These are phyloP conservation scores for Tylopilus intermedius DNA, from an alignment of 768 basidiomycete genomes.

Conservation along the genomic window DNA sequence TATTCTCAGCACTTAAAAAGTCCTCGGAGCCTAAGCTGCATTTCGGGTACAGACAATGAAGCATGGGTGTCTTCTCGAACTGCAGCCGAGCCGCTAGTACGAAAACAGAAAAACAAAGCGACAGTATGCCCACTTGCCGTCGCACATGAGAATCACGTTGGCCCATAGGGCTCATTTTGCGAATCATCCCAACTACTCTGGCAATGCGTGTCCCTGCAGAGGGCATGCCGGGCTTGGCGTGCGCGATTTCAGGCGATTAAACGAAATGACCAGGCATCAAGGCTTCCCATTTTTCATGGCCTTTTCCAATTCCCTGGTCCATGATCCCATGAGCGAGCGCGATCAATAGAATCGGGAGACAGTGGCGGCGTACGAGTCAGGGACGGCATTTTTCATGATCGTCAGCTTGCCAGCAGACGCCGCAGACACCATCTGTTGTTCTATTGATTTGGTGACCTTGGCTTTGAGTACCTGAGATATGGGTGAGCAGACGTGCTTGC, in stretches of 20 bases:
- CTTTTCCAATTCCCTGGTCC: constrained; percentile 21
- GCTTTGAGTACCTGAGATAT: constrained; percentile 66
- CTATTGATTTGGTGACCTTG: constrained; percentile 89
- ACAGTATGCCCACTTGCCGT: not conserved
- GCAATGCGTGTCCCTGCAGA: constrained; percentile 1
- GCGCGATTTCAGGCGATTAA: constrained; percentile 5
- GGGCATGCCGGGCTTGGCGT: not conserved
- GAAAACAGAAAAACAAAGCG: not conserved
- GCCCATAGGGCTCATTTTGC: not conserved
- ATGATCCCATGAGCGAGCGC: not conserved
- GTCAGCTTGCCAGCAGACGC: constrained; percentile 87
- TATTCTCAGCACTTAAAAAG: constrained; percentile 3
- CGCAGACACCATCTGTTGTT: constrained; percentile 84
- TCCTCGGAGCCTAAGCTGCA: not conserved
- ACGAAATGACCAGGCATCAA: constrained; percentile 11
- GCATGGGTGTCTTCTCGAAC: not conserved
- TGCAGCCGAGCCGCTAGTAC: not conserved
- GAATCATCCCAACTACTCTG: constrained; percentile 1
- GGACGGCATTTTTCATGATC: constrained; percentile 74
- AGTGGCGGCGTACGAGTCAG: constrained; percentile 22
- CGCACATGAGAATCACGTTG: not conserved
- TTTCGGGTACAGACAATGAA: not conserved
- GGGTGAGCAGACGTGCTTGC: not conserved
- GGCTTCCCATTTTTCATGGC: constrained; percentile 13
- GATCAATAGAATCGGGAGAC: not conserved